Evolutionary conservation across 2,329 filamentous ascomycete species (phyloP), one percentile per base, ranked within the genome.

Genomic region (Arachnopeziza araneosa): DNA sequence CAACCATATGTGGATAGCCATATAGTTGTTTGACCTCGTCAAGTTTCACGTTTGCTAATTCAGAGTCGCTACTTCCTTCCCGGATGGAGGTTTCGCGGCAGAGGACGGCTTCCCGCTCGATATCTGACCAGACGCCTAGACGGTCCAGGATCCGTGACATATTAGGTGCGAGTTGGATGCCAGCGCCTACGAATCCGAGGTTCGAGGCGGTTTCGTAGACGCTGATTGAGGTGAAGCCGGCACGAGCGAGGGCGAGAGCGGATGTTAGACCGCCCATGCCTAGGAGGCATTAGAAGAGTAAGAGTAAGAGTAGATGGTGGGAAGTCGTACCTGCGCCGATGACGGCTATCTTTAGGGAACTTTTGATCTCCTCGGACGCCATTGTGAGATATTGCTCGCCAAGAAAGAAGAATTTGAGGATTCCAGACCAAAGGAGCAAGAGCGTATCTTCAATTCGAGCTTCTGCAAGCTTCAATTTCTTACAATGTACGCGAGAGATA

Each of bases 91-190:
- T 91, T 60, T 86, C 85, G 60, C 80, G 80, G 61, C 92, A 54
- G 30, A 87, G 81, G 0, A 90, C 89, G 2, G 88, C 88, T 71
- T 92, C 88, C 48, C 78, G 80, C 64, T 83, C 83, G 63, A 95
- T 90, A 19, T 80, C 78, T 21, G 80, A 75, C 89, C 90, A 93
- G 60, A 88, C 88, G 10, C 87, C 90, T 49, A 93, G 76, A 17
- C 80, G 78, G 69, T 91, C 86, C 14, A 95, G 79, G 9, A 95
- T 88, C 1, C 89, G 83, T 2, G 87, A 86, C 81, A 93, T 89
- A 66, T 95, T 96, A 0, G 90, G 90, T 0, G 90, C 89, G 60
- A 93, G 79, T 72, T 96, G 91, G 65, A 95, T 93, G 5, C 91
- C 91, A 1, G 91, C 91, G 24, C 91, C 91, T 0, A 93, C 89